A percentile compares a stretch with the other conserved stretches of the same genome.
Conservation (phyloP, 345 rosid species). For the Schrenkiella parvula region DNA sequence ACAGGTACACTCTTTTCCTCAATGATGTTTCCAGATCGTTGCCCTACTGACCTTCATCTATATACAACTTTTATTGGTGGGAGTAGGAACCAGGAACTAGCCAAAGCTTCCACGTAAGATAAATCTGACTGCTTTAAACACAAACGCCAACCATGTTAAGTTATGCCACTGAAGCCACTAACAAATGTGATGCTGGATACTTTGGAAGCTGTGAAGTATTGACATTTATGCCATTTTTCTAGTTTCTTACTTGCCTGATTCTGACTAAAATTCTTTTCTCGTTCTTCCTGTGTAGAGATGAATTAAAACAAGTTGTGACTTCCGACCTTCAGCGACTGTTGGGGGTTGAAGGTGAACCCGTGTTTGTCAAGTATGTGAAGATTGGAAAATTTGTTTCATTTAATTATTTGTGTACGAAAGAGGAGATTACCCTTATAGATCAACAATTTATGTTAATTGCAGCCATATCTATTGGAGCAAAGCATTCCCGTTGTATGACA, state of each 20-base stretch:
- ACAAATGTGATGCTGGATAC: background rate
- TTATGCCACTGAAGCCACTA: background rate
- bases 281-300: slow-evolving; percentile 42
- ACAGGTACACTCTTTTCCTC: slow-evolving; percentile 96
- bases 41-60: slow-evolving; percentile 58
- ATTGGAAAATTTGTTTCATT: background rate
- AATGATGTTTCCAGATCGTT: slow-evolving; percentile 95
- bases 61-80: slow-evolving; percentile 97
- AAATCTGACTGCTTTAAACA: background rate
- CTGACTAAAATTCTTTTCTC: background rate
- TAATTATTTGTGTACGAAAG: background rate
- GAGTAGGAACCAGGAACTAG: slow-evolving; percentile 81
- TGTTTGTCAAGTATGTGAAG: slow-evolving; percentile 62
- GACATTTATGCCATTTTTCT: background rate
- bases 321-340: slow-evolving; percentile 75
- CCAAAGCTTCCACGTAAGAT: slow-evolving; percentile 73
- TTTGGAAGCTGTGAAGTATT: background rate
- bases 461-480: slow-evolving; percentile 91
- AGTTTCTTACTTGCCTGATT: background rate
- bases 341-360: slow-evolving; percentile 91
- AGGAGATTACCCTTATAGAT: background rate
- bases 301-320: slow-evolving; percentile 70
- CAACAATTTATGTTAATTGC: slow-evolving; percentile 29
- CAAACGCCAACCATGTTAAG: background rate
- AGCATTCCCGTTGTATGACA: slow-evolving; percentile 79